Conservation (phyloP, 495 filamentous ascomycete species). For the Talaromyces stipitatus region DNA sequence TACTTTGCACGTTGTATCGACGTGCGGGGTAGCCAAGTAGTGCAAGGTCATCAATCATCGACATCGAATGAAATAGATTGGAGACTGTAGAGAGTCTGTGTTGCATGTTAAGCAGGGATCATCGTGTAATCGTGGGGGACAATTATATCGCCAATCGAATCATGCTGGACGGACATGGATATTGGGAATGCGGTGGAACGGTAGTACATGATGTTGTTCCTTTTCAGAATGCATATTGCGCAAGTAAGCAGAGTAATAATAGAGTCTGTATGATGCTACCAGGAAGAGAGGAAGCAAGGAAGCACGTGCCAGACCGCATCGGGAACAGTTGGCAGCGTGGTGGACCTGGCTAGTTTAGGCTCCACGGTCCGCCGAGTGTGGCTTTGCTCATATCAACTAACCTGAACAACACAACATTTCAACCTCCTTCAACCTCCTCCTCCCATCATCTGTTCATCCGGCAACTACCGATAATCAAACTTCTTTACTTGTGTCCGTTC, state of each 20-base stretch:
- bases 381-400: conserved; percentile 2
- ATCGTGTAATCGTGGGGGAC: background rate
- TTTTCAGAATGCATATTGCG: background rate
- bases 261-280: background rate
- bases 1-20: background rate
- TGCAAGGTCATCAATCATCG: background rate
- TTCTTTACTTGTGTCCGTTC: background rate
- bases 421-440: background rate
- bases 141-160: background rate
- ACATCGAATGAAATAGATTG: background rate
- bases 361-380: conserved; percentile 3
- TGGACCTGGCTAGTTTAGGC: background rate
- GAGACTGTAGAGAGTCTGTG: background rate
- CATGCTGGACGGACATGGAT: background rate
- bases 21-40: background rate
- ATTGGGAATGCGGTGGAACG: background rate
- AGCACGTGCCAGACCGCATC: background rate
- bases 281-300: background rate
- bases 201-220: background rate
- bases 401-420: background rate
- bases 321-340: background rate
- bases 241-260: background rate
- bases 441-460: background rate
- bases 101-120: background rate
- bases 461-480: background rate